A percentile compares a stretch with the other conserved stretches of the same genome.
phyloP scores from a whole-genome alignment of 306 rosid genomes.

The Comarum palustre region DNA sequence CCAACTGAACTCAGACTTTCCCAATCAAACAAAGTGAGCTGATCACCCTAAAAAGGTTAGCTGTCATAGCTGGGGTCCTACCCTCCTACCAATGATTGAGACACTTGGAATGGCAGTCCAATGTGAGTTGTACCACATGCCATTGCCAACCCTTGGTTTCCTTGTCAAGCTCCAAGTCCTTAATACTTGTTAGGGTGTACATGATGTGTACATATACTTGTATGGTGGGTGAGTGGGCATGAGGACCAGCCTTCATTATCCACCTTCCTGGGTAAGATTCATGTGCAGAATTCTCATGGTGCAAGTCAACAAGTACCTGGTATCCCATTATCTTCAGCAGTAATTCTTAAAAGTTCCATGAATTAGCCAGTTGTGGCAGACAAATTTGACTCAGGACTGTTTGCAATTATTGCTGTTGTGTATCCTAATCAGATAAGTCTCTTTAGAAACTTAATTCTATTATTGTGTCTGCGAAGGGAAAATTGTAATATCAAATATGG shows the following conservation, averaged over 20 bases:
- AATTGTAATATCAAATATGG: neutral
- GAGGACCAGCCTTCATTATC: conserved; percentile 25
- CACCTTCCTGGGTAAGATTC: neutral
- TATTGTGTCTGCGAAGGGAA: neutral
- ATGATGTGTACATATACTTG: conserved; percentile 24
- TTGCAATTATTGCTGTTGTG: conserved; percentile 4
- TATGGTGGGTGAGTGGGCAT: neutral
- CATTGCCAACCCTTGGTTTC: conserved; percentile 20
- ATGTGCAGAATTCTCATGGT: neutral
- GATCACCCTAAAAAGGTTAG: neutral
- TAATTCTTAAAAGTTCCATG: neutral
- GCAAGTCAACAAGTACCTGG: neutral
- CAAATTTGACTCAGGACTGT: neutral
- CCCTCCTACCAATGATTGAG: neutral
- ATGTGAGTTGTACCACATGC: conserved; percentile 19
- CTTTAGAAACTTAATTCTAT: neutral
- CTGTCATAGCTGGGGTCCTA: neutral
- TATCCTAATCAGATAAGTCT: neutral
- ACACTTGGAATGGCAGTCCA: neutral
- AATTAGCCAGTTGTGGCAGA: neutral
- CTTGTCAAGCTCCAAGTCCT: conserved; percentile 15
- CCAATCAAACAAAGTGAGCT: neutral
- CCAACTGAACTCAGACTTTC: neutral
- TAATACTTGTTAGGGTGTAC: conserved; percentile 4
- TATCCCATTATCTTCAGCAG: conserved; percentile 1